Conservation (phyloP, 2,329 filamentous ascomycete species). For the Colletotrichum tanaceti region DNA sequence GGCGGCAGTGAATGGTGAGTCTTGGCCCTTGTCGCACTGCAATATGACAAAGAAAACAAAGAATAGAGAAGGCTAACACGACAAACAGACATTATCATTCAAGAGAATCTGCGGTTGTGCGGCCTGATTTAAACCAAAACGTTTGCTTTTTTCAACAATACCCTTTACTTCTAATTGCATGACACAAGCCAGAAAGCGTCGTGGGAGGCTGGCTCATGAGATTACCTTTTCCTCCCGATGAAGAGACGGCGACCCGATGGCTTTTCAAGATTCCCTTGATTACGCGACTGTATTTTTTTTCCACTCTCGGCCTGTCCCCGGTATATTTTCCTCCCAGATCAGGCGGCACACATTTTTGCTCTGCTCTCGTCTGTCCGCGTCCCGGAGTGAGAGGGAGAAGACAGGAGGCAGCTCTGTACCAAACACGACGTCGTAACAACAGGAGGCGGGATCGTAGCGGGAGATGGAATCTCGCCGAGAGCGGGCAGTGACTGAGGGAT, state of each 20-base stretch:
- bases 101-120: conserved; percentile 97
- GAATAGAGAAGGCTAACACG: conserved; percentile 18
- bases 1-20: conserved; percentile 96
- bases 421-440: conserved; percentile 37
- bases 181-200: conserved; percentile 41
- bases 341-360: conserved; percentile 33
- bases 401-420: conserved; percentile 35
- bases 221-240: conserved; percentile 35
- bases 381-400: conserved; percentile 24
- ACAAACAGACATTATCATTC: conserved; percentile 93
- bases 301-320: conserved; percentile 30
- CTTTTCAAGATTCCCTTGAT: conserved; percentile 40
- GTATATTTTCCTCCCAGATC: conserved; percentile 31
- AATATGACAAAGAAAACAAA: conserved; percentile 14
- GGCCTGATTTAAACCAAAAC: conserved; percentile 83
- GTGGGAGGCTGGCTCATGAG: conserved; percentile 42
- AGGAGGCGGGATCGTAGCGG: conserved; percentile 22
- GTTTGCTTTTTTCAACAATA: conserved; percentile 55
- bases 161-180: conserved; percentile 52
- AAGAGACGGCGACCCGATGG: conserved; percentile 39
- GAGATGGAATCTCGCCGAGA: conserved; percentile 1
- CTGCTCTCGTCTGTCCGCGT: conserved; percentile 31
- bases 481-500: conserved; percentile 3
- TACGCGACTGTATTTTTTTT: conserved; percentile 41
- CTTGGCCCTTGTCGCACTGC: background rate